Base-by-base conservation (phyloP, 139 green algal species). In the Mesotaenium endlicherianum region DNA sequence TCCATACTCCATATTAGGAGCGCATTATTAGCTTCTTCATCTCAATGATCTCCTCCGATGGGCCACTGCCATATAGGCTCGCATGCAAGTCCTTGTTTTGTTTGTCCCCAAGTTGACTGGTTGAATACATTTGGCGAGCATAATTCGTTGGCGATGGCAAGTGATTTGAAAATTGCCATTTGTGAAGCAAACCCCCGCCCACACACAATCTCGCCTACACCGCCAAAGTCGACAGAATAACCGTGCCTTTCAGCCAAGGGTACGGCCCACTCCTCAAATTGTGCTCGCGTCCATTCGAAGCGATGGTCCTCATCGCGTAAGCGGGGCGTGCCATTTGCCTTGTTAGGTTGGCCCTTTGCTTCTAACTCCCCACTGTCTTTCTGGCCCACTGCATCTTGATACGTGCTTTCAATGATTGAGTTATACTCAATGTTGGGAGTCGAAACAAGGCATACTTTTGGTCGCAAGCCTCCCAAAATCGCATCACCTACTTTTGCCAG, bases 391-490 rank as follows among this genome's bases (percentile, higher is more conserved):
- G n/a, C n/a, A n/a, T n/a, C n/a, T n/a, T n/a, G n/a, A n/a, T n/a
- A n/a, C n/a, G n/a, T n/a, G n/a, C n/a, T n/a, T n/a, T n/a, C n/a
- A n/a, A 72, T 72, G 60, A 34, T 40, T 36, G 75, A 3, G 72
- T 87, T 87, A 75, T 85, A 87, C 75, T 87, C 81, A n/a, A 86
- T 77, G 6, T 87, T 87, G 0, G 81, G 81, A 1, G 81, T 87
- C 14, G 81, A 87, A 34, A 87, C 71, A n/a, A 87, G 16, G 1
- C 77, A 34, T n/a, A 81, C 81, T 26, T 57, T 53, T 2, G 81
- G 81, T 8, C 47, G 39, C 20, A 85, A 36, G 8, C 8, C 17
- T 16, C 74, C 74, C 17, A 87, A 44, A 40, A 87, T 47, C 16
- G 17, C 38, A 34, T 31, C 11, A 2, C 81, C 81, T 16, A 87